Conservation (phyloP, 2,329 filamentous ascomycete genomes). For the Aciculosporium take region DNA sequence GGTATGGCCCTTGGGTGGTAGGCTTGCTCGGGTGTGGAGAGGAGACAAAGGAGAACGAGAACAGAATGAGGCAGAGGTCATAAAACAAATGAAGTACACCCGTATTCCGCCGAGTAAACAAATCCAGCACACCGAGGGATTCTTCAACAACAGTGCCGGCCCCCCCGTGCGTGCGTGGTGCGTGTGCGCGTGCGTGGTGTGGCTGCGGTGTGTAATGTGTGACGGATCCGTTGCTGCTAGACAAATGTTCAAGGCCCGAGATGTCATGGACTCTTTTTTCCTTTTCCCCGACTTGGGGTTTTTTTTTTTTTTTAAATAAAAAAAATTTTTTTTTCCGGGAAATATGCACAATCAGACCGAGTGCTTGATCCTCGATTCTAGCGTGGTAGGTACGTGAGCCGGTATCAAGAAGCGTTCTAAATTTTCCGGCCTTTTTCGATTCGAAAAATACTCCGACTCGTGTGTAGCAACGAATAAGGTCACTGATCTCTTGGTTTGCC, state of each 20-base stretch:
- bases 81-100: background rate
- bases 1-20: background rate
- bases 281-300: constrained; percentile 1
- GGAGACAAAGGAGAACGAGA: background rate
- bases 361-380: background rate
- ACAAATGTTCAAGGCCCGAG: background rate
- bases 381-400: background rate
- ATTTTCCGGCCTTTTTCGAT: background rate
- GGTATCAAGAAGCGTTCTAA: background rate
- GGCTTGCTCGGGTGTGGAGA: background rate
- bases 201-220: background rate
- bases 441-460: background rate
- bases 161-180: constrained; percentile 18
- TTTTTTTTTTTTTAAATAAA: no score
- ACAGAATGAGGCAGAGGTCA: background rate
- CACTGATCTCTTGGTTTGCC: background rate
- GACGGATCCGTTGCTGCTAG: background rate
- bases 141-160: constrained; percentile 38
- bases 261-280: background rate
- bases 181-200: constrained; percentile 22
- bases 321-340: background rate
- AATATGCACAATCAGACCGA: background rate
- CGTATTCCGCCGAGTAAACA: background rate
- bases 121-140: constrained; percentile 17
- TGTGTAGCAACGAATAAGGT: background rate